A percentile compares a stretch with the other conserved stretches of the same genome.
phyloP scores from a whole-genome alignment of 805 yeast species.

The Barnettozyma vustinii region DNA sequence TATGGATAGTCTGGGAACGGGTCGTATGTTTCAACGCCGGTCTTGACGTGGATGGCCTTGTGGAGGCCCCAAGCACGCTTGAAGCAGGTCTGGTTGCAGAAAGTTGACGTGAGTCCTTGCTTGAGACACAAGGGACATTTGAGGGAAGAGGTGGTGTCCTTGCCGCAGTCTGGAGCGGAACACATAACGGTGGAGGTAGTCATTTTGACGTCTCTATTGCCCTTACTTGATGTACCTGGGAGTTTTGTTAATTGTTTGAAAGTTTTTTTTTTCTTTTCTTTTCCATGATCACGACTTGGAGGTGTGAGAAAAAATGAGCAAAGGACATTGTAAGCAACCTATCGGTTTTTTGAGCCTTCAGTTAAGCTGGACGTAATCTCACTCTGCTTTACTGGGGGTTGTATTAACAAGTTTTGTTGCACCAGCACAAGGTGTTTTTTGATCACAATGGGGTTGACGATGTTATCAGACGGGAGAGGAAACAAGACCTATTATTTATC shows the following conservation, averaged over 20 bases:
- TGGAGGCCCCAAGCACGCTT: conserved; percentile 66
- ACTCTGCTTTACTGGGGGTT: too few relatives aligned
- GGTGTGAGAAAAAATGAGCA: too few relatives aligned
- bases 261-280: neutral
- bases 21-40: conserved; percentile 59
- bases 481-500: too few relatives aligned
- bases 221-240: neutral
- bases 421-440: too few relatives aligned
- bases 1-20: conserved; percentile 81
- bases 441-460: too few relatives aligned
- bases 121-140: conserved; percentile 93
- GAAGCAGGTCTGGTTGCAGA: conserved; percentile 84
- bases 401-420: too few relatives aligned
- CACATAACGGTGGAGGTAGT: conserved; percentile 35
- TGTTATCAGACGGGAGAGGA: too few relatives aligned
- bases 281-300: too few relatives aligned
- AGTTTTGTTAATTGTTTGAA: neutral
- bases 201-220: neutral
- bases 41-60: conserved; percentile 66
- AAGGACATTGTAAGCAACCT: too few relatives aligned
- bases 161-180: conserved; percentile 81
- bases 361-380: too few relatives aligned
- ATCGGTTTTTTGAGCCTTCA: too few relatives aligned
- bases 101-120: conserved; percentile 51
- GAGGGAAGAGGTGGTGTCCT: conserved; percentile 63